Base-by-base conservation (phyloP, 805 yeast species). In the Torulaspora microellipsoides region DNA sequence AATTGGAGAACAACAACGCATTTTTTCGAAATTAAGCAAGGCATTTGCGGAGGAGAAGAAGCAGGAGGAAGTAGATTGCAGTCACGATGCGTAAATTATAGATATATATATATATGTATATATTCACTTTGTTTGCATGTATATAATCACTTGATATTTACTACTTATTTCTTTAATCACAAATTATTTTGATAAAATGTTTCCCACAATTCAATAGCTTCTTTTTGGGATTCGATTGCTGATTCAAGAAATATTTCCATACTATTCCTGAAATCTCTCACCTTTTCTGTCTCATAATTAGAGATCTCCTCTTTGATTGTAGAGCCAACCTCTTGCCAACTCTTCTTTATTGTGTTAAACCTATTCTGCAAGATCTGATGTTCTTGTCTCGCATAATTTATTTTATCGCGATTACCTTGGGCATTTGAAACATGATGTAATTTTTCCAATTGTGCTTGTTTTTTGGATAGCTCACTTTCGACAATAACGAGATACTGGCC, bases 221-320 rank as follows among this genome's bases (percentile, higher is more conserved):
- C 96, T 67, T 93, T 93, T 65, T 93, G 99, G 27, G 89, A 75
- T 65, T 93, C 99, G 42, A 90, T 85, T 17, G 93, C 77, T 40
- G 93, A 80, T 64, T 93, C 98, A 60, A 95, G 76, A 56, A 81
- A 90, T 10, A 91, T 83, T 65, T 93, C 99, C 40, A 91, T 85
- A 49, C 89, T 78, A 56, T 85, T 85, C 59, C 96, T 77, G 65
- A 91, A 88, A 55, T 90, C 98, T 31, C 77, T 80, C 29, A 87
- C 75, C 55, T 82, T 85, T 45, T 84, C 91, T 34, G 71, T 68
- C 59, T 88, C 95, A 59, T 90, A 87, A 12, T 63, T 58, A 29
- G 65, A 69, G 23, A 91, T 65, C 55, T 93, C 96, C 32, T 64
- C 61, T 58, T 78, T 83, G 42, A 91, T 85, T 3, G 75, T 77